A percentile compares a stretch with the other conserved stretches of the same genome.
Evolutionary conservation across 2,329 filamentous ascomycete genomes (phyloP).

Genomic region (Ascocoryne sarcoides): DNA sequence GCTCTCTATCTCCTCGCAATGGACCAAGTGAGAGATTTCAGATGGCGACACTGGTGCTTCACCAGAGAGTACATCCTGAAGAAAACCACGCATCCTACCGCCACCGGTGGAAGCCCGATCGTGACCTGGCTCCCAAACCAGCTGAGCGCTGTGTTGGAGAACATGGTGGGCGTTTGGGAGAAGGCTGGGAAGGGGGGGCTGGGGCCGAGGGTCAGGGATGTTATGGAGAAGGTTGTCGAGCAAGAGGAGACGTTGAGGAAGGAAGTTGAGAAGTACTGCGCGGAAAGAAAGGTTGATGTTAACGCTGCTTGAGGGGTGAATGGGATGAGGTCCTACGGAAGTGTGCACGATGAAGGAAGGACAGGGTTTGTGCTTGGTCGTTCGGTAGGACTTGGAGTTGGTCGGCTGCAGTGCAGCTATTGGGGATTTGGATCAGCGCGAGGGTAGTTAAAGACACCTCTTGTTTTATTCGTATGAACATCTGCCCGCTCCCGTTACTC

Average conservation of each 20-base stretch:
- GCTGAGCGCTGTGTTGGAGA: constrained; percentile 61
- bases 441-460: too few relatives aligned
- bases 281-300: constrained; percentile 42
- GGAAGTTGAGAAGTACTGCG: constrained; percentile 69
- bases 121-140: constrained; percentile 82
- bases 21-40: constrained; percentile 71
- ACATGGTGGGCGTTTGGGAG: constrained; percentile 55
- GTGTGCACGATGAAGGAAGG: too few relatives aligned
- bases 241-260: constrained; percentile 60
- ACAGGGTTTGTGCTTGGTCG: too few relatives aligned
- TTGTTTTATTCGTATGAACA: too few relatives aligned
- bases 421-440: too few relatives aligned
- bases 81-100: constrained; percentile 65
- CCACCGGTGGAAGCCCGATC: constrained; percentile 73
- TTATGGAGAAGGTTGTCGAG: constrained; percentile 57
- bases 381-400: too few relatives aligned
- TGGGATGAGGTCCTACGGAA: too few relatives aligned
- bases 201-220: constrained; percentile 39
- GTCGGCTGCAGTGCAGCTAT: too few relatives aligned
- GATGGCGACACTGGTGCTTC: constrained; percentile 82
- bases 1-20: constrained; percentile 58
- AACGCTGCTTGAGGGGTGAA: constrained; percentile 1
- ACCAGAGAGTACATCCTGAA: constrained; percentile 79
- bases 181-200: constrained; percentile 19
- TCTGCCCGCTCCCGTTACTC: too few relatives aligned